A percentile compares a stretch with the other conserved stretches of the same genome.
phyloP scores from a whole-genome alignment of 352 stramenopile genomes.

The Pythium aquatile region DNA sequence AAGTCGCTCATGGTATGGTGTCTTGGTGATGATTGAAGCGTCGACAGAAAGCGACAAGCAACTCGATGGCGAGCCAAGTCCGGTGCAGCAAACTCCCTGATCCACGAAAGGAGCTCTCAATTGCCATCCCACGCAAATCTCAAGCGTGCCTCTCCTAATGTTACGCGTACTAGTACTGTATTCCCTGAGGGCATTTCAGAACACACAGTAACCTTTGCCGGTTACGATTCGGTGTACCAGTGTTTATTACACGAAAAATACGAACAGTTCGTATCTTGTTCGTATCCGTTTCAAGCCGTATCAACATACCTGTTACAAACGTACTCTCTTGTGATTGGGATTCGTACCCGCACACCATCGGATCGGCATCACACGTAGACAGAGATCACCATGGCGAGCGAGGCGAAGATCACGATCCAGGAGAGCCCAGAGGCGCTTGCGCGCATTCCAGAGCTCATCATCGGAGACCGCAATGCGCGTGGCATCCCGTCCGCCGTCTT shows the following conservation, averaged over 20 bases:
- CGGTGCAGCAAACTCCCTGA: no score
- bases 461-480: conserved; percentile 75
- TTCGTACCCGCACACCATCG: not conserved
- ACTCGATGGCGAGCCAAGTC: no score
- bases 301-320: not conserved
- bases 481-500: conserved; percentile 81
- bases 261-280: no score
- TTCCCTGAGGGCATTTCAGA: no score
- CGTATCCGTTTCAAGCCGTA: not conserved
- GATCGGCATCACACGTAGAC: not conserved
- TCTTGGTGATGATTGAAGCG: no score
- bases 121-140: no score
- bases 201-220: no score
- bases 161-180: no score
- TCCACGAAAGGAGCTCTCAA: no score
- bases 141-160: no score
- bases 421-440: conserved; percentile 70
- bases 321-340: not conserved
- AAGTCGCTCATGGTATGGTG: no score
- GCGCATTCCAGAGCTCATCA: conserved; percentile 68
- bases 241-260: not conserved
- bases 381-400: conserved; percentile 32
- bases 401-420: conserved; percentile 36
- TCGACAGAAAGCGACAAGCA: no score
- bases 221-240: not conserved